phyloP scores from a whole-genome alignment of 176 grass and related monocot genomes.

The Aegilops bicornis region DNA sequence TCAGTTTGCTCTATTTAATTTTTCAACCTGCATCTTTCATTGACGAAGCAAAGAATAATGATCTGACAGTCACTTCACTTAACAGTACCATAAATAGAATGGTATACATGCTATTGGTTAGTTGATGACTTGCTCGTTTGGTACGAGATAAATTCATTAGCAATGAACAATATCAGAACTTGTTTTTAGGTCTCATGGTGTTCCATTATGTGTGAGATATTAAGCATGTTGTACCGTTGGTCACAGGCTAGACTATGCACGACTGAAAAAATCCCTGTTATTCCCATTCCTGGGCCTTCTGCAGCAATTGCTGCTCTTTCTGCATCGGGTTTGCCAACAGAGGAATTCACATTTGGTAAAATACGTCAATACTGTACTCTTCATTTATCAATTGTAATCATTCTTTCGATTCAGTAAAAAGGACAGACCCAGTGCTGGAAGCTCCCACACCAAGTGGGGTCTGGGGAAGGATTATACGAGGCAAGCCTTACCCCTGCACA shows the following conservation, averaged over 20 bases:
- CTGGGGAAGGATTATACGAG: too few species aligned
- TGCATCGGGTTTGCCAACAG: conserved; percentile 73
- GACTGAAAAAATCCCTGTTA: conserved; percentile 67
- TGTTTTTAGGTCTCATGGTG: not conserved
- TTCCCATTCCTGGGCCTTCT: conserved; percentile 87
- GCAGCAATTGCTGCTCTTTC: conserved; percentile 85
- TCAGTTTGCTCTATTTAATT: not conserved
- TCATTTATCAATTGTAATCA: conserved; percentile 7
- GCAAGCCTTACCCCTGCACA: too few species aligned
- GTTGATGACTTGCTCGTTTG: not conserved
- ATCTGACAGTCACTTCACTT: not conserved
- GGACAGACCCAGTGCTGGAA: too few species aligned
- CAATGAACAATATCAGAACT: not conserved
- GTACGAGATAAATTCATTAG: conserved; percentile 10
- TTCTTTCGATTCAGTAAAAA: not conserved
- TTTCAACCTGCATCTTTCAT: not conserved
- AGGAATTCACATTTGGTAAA: conserved; percentile 97
- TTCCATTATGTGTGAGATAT: conserved; percentile 13
- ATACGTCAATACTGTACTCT: not conserved
- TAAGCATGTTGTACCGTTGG: conserved; percentile 14
- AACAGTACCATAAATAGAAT: not conserved
- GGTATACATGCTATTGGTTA: conserved; percentile 9
- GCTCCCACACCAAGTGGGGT: too few species aligned
- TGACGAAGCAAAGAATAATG: not conserved
- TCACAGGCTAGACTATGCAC: conserved; percentile 81